Evolutionary conservation across 2,329 filamentous ascomycete species (phyloP), one percentile per base, ranked within the genome.

Genomic region (Sclerotinia minor): DNA sequence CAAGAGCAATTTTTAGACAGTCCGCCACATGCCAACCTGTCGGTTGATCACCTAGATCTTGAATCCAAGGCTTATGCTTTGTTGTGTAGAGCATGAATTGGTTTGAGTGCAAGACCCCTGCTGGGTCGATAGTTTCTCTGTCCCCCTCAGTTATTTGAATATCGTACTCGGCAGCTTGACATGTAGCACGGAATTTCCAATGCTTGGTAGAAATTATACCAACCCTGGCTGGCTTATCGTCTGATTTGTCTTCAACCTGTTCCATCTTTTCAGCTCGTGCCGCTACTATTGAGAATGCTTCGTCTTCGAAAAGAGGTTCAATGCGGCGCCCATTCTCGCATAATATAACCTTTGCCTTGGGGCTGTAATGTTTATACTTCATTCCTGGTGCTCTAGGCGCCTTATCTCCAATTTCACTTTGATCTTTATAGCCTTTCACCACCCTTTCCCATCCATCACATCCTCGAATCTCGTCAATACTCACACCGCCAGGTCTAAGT

Each of bases 361-460:
- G 95, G 54, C 94, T 96, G 76, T 99, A 99, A 78, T 99, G 95
- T 77, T 95, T 92, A 78, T 99, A 99, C 80, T 99, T 99, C 95
- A 99, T 99, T 0, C 95, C 95, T 0, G 95, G 95, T 0, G 95
- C 95, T 67, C 92, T 84, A 0, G 95, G 95, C 13, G 85, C 84
- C n/a, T 70, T 81, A 63, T 85, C 86, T 6, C 86, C 89, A 26
- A 86, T 83, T 74, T 92, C 87, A 21, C 87, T 87, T 68, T 85
- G 84, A 74, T 97, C 92, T 75, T 89, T 88, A 78, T 97, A 98
- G 15, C 86, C 94, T 69, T 90, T 87, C 70, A 84, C 83, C 0
- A 92, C 91, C 50, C 85, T 80, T 76, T 93, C 89, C 94, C 95
- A 99, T 0, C 94, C 94, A 0, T 84, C 81, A 75, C 90, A 92